Conservation (phyloP, 2,329 filamentous ascomycete genomes). For the Pseudohalonectria lignicola region DNA sequence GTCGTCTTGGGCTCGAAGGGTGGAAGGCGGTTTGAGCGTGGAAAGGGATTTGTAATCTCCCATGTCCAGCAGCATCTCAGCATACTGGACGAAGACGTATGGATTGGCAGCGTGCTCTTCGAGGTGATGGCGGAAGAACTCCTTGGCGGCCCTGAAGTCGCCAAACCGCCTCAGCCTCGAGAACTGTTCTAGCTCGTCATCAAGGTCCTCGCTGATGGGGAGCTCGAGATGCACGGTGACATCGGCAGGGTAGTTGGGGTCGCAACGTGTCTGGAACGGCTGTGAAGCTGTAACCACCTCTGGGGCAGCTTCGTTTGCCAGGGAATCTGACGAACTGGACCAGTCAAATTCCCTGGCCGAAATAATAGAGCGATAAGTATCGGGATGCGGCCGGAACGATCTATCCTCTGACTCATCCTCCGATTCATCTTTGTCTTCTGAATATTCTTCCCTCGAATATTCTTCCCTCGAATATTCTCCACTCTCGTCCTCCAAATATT, state of each 20-base stretch:
- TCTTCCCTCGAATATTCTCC: no score
- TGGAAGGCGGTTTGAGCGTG: not conserved
- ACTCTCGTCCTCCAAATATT: no score
- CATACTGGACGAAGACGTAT: constrained; percentile 15
- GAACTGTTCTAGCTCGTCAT: constrained; percentile 14
- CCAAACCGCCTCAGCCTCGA: constrained; percentile 14
- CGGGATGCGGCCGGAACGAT: no score
- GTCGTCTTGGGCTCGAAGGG: not conserved
- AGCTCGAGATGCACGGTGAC: constrained; percentile 12
- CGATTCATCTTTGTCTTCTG: not conserved
- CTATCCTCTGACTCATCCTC: not conserved
- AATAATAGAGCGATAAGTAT: no score
- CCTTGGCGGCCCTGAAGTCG: constrained; percentile 28
- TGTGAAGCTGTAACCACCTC: no score
- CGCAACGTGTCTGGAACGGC: not conserved
- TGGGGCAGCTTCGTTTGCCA: no score
- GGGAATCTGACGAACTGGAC: not conserved
- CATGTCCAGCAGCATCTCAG: constrained; percentile 15
- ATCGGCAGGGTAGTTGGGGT: constrained; percentile 4
- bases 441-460: not conserved
- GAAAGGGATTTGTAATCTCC: constrained; percentile 11
- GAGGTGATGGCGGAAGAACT: constrained; percentile 29
- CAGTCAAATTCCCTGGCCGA: not conserved
- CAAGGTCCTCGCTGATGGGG: constrained; percentile 12
- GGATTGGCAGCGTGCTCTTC: constrained; percentile 10